A percentile compares a stretch with the other conserved stretches of the same genome.
Evolutionary conservation across 2,329 filamentous ascomycete species (phyloP).

Genomic region (Aaosphaeria arxii): DNA sequence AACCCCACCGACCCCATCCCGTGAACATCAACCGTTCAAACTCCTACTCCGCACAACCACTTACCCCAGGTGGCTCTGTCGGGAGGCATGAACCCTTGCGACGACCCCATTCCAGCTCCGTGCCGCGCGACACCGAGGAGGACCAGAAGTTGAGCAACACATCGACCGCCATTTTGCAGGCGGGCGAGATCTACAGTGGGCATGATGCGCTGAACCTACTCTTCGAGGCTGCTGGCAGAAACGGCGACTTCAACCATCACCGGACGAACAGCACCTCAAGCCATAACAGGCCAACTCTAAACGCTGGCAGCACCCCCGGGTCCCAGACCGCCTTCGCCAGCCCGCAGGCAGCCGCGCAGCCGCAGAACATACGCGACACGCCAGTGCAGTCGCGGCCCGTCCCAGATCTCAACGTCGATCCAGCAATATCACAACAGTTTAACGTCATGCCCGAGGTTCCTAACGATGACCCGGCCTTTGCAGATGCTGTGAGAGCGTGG

Average conservation of each 20-base stretch:
- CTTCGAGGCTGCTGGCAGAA: conserved; percentile 71
- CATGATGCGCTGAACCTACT: conserved; percentile 90
- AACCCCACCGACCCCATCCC: conserved; percentile 33
- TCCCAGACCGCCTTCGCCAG: conserved; percentile 34
- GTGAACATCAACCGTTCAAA: conserved; percentile 15
- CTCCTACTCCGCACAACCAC: conserved; percentile 44
- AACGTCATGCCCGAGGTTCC: conserved; percentile 21
- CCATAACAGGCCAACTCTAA: conserved; percentile 31
- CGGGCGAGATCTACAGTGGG: conserved; percentile 76
- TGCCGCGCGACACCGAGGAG: conserved; percentile 44
- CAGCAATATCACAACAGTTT: conserved; percentile 23
- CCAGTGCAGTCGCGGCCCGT: conserved; percentile 16
- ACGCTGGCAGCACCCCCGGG: conserved; percentile 29
- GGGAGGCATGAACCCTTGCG: conserved; percentile 65
- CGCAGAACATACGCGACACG: conserved; percentile 9
- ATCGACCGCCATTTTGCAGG: conserved; percentile 58
- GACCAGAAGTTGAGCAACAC: conserved; percentile 59
- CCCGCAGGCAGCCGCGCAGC: conserved; percentile 21
- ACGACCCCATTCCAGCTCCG: conserved; percentile 49
- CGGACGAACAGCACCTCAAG: conserved; percentile 46
- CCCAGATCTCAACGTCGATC: conserved; percentile 27
- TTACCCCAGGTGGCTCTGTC: conserved; percentile 65
- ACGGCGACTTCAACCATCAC: conserved; percentile 45
- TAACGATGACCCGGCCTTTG: conserved; percentile 37
- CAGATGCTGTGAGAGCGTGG: conserved; percentile 82